Base-by-base conservation (phyloP, 2,329 filamentous ascomycete genomes). In the Nothophaeocryptopus gaeumannii region DNA sequence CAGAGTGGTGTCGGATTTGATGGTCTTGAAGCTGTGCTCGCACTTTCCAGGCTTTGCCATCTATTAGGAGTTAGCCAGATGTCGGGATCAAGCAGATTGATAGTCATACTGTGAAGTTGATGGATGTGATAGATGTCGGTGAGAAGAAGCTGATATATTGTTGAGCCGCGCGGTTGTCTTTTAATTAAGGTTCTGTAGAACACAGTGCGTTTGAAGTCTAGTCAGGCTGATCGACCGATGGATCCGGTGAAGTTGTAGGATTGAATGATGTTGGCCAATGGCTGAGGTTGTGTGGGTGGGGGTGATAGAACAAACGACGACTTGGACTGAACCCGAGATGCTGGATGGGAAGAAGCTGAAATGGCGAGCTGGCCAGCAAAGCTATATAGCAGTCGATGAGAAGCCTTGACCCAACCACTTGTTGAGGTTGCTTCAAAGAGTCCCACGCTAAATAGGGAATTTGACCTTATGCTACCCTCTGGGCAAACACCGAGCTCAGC, bases 1-100 rank as follows among this genome's bases (percentile, higher is more conserved):
- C 54, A 78, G 65, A 4, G 72, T 76, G 11, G 73, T 77, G 62
- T 77, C 73, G 15, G 73, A 76, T 61, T 78, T 78, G 70, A 77
- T 74, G 63, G 76, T 68, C 57, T 72, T 72, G 70, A 75, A 78
- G 33, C 61, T 61, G 61, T 78, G 75, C 41, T 72, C 63, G 68
- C 75, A 78, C 62, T 65, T 72, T 47, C 69, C 72, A 26, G 74
- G 70, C 51, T 72, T 71, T 50, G 74, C 74, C 74, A 77, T 77
- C 61, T 53, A 54, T n/a, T 20, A 11, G 2, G 8, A 39, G 20
- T 41, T 33, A 47, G 45, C 10, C 14, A 2, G 15, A 33, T 15
- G 12, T 11, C 12, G 10, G 11, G 26, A 7, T 13, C 5, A 13
- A 35, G 31, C 12, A 13, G 5, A 3, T 8, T 5, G 30, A 3